A percentile compares a stretch with the other conserved stretches of the same genome.
Evolutionary conservation across 2,329 filamentous ascomycete genomes (phyloP).

Genomic region (Alternaria sp.): DNA sequence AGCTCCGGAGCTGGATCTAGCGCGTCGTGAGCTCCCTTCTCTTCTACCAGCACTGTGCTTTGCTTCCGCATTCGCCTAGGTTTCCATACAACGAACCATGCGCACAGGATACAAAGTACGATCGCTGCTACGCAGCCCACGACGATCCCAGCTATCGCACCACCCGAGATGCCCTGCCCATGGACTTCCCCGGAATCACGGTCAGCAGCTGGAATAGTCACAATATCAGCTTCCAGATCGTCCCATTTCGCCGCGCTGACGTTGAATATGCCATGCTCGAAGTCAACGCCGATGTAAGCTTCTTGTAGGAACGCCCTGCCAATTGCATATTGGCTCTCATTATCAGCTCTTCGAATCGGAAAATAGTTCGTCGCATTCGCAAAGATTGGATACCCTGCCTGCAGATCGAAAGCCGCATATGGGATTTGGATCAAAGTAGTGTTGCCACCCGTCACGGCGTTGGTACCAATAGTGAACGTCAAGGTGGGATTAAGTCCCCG

Average conservation of each 20-base stretch:
- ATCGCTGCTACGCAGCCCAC: not conserved
- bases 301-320: constrained; percentile 73
- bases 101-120: rapidly evolving
- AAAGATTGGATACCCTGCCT: constrained; percentile 57
- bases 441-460: not conserved
- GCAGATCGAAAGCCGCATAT: constrained; percentile 54
- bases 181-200: not conserved
- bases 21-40: not conserved
- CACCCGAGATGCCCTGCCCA: rapidly evolving
- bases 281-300: constrained; percentile 57
- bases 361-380: constrained; percentile 71
- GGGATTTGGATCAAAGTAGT: constrained; percentile 45
- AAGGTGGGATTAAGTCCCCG: not conserved
- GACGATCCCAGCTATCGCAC: not conserved
- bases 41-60: not conserved
- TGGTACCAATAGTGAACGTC: not conserved
- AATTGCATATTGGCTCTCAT: constrained; percentile 63
- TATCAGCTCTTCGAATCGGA: constrained; percentile 63
- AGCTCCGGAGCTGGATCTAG: not conserved
- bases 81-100: not conserved
- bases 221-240: not conserved
- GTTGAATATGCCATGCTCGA: constrained; percentile 48
- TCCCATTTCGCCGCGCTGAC: constrained; percentile 1
- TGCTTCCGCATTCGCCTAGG: not conserved
- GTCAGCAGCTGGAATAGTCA: too few relatives aligned